Evolutionary conservation across 345 rosid species (phyloP).

Genomic region (Capsella bursapastoris): DNA sequence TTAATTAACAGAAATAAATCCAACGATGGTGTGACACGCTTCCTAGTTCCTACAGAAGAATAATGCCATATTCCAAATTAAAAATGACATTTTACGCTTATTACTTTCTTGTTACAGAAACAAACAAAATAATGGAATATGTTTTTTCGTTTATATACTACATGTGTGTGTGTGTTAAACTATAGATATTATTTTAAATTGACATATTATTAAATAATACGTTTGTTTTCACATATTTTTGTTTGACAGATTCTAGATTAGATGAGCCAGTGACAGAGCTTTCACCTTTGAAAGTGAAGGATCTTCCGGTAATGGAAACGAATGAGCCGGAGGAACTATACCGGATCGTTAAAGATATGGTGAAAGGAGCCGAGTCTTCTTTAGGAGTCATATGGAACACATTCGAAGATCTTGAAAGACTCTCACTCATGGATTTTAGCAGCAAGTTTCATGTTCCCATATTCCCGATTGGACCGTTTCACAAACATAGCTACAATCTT

Average conservation of each 20-base stretch:
- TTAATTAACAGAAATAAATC: not conserved
- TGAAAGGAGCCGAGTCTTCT: conserved; percentile 41
- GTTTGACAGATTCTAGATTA: conserved; percentile 21
- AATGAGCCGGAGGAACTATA: conserved; percentile 26
- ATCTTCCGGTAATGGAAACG: conserved; percentile 46
- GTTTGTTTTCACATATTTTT: not conserved
- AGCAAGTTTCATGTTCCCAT: conserved; percentile 38
- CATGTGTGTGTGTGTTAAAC: no score
- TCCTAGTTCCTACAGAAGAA: not conserved
- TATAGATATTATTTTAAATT: no score
- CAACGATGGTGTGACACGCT: not conserved
- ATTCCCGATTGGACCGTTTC: conserved; percentile 55
- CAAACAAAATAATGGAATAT: no score
- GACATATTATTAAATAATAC: no score
- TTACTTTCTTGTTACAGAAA: no score
- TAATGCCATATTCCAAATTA: no score
- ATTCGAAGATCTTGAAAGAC: conserved; percentile 51
- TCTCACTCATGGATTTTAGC: conserved; percentile 35
- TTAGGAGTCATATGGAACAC: conserved; percentile 57
- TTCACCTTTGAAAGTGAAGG: conserved; percentile 54
- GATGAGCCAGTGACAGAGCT: conserved; percentile 49
- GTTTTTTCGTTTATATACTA: no score
- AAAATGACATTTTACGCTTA: no score
- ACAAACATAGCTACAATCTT: conserved; percentile 45
- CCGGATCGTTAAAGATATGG: not conserved